Conservation (phyloP, 345 rosid species). For the Salix udensis region DNA sequence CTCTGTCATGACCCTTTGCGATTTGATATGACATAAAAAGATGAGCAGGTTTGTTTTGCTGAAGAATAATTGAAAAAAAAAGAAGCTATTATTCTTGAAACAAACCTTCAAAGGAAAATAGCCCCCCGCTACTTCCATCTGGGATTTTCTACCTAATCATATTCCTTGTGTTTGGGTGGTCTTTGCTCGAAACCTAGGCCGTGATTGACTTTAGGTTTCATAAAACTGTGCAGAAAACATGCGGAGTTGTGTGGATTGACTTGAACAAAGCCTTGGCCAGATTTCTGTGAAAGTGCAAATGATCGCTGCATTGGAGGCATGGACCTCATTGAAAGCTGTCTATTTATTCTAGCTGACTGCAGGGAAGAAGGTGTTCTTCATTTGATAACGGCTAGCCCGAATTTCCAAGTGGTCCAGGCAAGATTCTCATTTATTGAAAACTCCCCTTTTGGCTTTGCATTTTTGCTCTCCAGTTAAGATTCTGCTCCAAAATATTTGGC, state of each 20-base stretch:
- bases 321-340: not conserved
- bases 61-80: not conserved
- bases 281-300: not conserved
- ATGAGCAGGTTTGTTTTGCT: not conserved
- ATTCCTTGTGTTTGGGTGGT: not conserved
- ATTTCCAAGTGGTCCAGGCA: not conserved
- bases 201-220: not conserved
- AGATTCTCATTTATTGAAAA: not conserved
- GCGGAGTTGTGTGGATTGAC: not conserved
- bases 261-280: not conserved
- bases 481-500: not conserved
- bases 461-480: not conserved
- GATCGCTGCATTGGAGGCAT: not conserved
- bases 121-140: not conserved
- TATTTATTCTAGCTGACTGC: not conserved
- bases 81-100: not conserved
- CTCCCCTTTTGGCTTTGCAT: not conserved
- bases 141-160: not conserved
- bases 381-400: not conserved
- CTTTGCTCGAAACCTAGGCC: not conserved
- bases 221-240: not conserved
- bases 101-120: not conserved
- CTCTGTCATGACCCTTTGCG: not conserved
- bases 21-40: not conserved
- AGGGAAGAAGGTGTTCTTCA: not conserved